phyloP scores from a whole-genome alignment of 2,329 filamentous ascomycete species.

The Hymenoscyphus repandus region DNA sequence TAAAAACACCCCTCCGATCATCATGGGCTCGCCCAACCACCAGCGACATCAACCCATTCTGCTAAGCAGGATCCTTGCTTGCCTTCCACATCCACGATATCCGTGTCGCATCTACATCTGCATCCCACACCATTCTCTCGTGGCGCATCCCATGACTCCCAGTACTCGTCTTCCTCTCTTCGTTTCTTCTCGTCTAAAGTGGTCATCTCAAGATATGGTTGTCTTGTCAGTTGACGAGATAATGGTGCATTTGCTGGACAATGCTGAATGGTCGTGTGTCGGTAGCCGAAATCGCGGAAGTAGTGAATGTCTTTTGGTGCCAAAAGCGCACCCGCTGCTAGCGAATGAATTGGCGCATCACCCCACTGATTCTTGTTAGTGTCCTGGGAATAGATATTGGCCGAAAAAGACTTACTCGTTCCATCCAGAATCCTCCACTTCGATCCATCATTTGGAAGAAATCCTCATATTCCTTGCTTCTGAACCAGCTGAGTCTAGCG shows the following conservation, averaged over 20 bases:
- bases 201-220: conserved; percentile 76
- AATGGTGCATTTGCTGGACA: conserved; percentile 88
- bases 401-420: conserved; percentile 61
- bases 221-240: conserved; percentile 73
- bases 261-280: conserved; percentile 98
- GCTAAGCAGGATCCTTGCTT: conserved; percentile 93
- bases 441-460: conserved; percentile 99
- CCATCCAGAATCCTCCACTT: conserved; percentile 98
- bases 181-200: conserved; percentile 78
- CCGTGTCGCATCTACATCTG: conserved; percentile 92
- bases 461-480: conserved; percentile 94
- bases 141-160: conserved; percentile 78
- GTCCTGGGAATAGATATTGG: conserved; percentile 1
- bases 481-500: conserved; percentile 88
- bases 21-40: conserved; percentile 67
- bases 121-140: conserved; percentile 97
- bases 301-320: conserved; percentile 85
- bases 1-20: background rate
- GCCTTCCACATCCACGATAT: conserved; percentile 95
- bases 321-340: conserved; percentile 85
- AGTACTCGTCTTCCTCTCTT: conserved; percentile 91
- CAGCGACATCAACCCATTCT: conserved; percentile 96
- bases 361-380: conserved; percentile 65
- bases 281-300: conserved; percentile 97
- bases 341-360: conserved; percentile 95